Base-by-base conservation (phyloP, 1,284 basidiomycete genomes). In the Ceratobasidium sp. region DNA sequence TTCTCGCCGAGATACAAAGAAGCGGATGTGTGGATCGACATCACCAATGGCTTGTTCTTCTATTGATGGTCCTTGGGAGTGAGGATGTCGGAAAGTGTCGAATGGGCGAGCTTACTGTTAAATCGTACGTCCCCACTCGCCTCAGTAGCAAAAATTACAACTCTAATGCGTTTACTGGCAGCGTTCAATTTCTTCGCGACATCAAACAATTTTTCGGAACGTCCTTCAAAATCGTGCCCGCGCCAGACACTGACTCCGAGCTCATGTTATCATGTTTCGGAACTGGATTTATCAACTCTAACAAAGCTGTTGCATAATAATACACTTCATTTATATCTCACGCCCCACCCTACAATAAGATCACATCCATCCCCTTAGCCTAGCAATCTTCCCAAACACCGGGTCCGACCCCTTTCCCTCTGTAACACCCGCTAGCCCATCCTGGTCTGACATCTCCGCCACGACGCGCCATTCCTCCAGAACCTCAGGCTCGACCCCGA, bases 11-110 rank as follows among this genome's bases (percentile, higher is more conserved):
- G 81, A 89, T 99, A 36, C 86, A 88, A 54, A 86, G 85, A 54
- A 94, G 96, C 0, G 97, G 98, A 0, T 99, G 97, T 80, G 89
- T 99, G 2, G 98, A 99, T 82, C 86, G 91, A 65, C 89, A 91
- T 76, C 96, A 98, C 82, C 98, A 99, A 83, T 89, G 88, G 66
- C 84, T 99, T n/a, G 91, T 96, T 0, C 85, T 98, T 31, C 83
- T 97, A 29, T 87, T 97, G 85, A 97, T 99, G 95, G 92, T 95
- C 0, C 85, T 99, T 9, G 96, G 97, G 7, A 97, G 95, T 76
- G 96, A 99, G 82, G 98, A 99, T 81, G 96, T 99, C 1, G 94
- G 96, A 0, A 89, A 92, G 77, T 95, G 94, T 83, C 86, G 90
- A 72, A 93, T 99, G 89, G 90, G 93, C 8, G 88, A 91, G 77